Base-by-base conservation (phyloP, 345 rosid genomes). In the Noccaea bulbosa region DNA sequence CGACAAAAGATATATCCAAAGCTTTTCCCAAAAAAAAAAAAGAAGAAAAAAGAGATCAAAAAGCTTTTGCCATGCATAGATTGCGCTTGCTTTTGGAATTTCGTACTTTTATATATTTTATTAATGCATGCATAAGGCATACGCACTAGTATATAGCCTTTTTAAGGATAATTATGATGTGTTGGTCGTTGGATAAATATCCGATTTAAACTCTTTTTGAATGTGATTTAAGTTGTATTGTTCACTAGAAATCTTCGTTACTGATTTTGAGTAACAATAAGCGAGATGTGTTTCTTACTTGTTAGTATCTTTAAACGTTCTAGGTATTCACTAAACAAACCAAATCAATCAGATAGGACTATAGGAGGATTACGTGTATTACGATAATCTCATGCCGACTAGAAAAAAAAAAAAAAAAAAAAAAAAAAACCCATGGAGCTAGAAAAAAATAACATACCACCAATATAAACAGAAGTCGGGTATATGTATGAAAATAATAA, bases 31-130 rank as follows among this genome's bases (percentile, higher is more conserved):
- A 45, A 15, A 12, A n/a, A 45, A 45, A 45, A 15, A 45, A 45
- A 12, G 15, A 70, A n/a, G n/a, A 20, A 45, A 15, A 45, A 45
- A 4, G 15, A 70, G 8, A 30, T 49, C n/a, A 22, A 38, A 14
- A 52, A 53, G 38, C 65, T 75, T 60, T 75, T 54, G 70, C 8
- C 56, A 75, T 75, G 79, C 74, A 75, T 69, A 69, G 74, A 75
- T 75, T 75, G 74, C 79, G 74, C 60, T 75, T 62, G 70, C 79
- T 75, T 75, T 75, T 38, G 33, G 4, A 62, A 20, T 49, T 32
- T 54, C 15, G 2, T 16, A 27, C n/a, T 67, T 66, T 59, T 1
- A 72, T 47, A 44, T 62, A 49, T 34, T 30, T 20, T 60, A 59
- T 55, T 48, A 24, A 52, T 67, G 63, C 78, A 67, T 67, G 63